Evolutionary conservation across 2,329 filamentous ascomycete species (phyloP).

Genomic region (Microcyclospora tardicrescens): DNA sequence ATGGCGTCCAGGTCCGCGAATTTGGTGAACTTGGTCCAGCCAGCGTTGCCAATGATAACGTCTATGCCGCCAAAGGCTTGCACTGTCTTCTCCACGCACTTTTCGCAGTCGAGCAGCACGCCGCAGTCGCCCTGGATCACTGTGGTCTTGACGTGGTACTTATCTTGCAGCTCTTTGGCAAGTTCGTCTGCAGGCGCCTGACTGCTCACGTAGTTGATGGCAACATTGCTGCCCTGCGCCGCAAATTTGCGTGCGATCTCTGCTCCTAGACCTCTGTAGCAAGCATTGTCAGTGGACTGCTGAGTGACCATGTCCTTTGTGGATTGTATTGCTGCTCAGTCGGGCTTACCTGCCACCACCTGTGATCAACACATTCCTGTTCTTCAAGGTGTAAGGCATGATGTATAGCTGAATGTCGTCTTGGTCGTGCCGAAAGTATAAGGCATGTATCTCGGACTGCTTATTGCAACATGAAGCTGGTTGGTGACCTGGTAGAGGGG

Average conservation of each 20-base stretch:
- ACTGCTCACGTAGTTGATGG: constrained; percentile 60
- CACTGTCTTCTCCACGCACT: constrained; percentile 47
- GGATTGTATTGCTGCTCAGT: background rate
- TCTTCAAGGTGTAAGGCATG: constrained; percentile 52
- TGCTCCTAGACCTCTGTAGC: constrained; percentile 56
- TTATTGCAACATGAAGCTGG: too few relatives aligned
- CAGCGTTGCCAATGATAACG: constrained; percentile 64
- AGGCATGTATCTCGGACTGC: too few relatives aligned
- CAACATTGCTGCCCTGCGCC: constrained; percentile 52
- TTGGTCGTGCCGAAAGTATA: too few relatives aligned
- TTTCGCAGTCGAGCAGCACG: constrained; percentile 43
- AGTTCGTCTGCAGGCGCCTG: constrained; percentile 46
- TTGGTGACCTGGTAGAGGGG: too few relatives aligned
- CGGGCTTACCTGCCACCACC: constrained; percentile 46
- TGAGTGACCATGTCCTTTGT: constrained; percentile 1
- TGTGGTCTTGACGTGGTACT: constrained; percentile 40
- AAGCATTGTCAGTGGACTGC: background rate
- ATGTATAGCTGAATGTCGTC: too few relatives aligned
- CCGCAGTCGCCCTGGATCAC: constrained; percentile 56
- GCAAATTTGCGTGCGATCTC: constrained; percentile 55
- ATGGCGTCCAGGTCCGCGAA: constrained; percentile 47
- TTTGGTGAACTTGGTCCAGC: constrained; percentile 47
- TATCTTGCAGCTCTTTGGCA: constrained; percentile 39
- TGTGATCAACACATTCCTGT: constrained; percentile 50
- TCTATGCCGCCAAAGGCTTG: constrained; percentile 57